Percentiles rank a stretch among this genome's conserved stretches.
Conservation (phyloP, 1,284 basidiomycete genomes). For the Cryptococcus sp. region DNA sequence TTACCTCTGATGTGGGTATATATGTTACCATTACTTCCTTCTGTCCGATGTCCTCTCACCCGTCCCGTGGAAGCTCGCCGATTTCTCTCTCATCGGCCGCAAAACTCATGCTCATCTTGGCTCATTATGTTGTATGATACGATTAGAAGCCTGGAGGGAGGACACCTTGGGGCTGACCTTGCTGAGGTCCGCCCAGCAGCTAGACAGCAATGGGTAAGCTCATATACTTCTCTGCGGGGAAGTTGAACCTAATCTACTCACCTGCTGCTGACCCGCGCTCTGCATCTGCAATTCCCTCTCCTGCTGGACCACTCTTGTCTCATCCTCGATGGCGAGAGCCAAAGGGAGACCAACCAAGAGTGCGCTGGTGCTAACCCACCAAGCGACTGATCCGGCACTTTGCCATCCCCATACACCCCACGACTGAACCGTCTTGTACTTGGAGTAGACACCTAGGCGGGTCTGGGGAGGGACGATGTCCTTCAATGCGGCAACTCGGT, state of each 20-base stretch:
- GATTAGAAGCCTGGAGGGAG: conserved; percentile 50
- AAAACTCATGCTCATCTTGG: too few species aligned
- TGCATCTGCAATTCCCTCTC: conserved; percentile 94
- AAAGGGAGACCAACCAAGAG: conserved; percentile 90
- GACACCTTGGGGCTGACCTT: conserved; percentile 37
- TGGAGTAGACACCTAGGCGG: conserved; percentile 70
- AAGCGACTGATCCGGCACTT: conserved; percentile 81
- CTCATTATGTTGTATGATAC: too few species aligned
- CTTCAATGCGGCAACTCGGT: conserved; percentile 85
- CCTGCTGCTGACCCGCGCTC: conserved; percentile 88
- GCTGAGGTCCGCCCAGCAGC: conserved; percentile 37
- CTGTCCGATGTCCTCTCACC: too few species aligned
- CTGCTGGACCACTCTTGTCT: conserved; percentile 89
- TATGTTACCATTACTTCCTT: too few species aligned
- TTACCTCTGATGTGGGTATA: too few species aligned
- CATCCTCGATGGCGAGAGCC: conserved; percentile 91
- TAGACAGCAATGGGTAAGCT: conserved; percentile 4
- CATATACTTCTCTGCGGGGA: neutral
- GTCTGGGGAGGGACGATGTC: conserved; percentile 94
- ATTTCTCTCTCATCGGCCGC: too few species aligned
- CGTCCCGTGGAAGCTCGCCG: too few species aligned
- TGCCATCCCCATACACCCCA: conserved; percentile 62
- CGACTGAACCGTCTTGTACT: conserved; percentile 63
- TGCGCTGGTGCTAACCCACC: conserved; percentile 92
- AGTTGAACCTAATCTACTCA: conserved; percentile 51